Evolutionary conservation across 176 grass and related monocot species (phyloP).

Genomic region (Carex myosuroides): DNA sequence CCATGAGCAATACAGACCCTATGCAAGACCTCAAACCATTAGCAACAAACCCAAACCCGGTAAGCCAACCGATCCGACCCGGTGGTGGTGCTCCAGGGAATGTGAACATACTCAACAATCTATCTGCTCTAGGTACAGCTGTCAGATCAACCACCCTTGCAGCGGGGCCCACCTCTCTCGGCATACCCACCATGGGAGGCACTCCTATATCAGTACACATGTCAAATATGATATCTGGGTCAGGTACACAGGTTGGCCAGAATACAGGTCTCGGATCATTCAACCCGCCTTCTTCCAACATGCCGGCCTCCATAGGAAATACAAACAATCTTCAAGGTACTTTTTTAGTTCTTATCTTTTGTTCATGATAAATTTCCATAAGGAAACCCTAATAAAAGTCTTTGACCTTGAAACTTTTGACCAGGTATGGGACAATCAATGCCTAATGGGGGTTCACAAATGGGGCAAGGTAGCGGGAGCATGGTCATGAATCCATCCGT

Average conservation of each 20-base stretch:
- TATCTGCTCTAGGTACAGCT: conserved; percentile 54
- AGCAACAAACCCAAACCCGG: conserved; percentile 38
- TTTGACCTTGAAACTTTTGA: background rate
- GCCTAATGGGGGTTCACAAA: conserved; percentile 55
- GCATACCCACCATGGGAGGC: conserved; percentile 59
- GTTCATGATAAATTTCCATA: background rate
- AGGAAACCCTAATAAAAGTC: background rate
- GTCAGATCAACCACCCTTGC: conserved; percentile 52
- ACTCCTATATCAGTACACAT: conserved; percentile 87
- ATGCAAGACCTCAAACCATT: conserved; percentile 80
- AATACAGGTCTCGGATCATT: background rate
- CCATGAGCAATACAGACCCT: background rate
- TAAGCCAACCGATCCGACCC: conserved; percentile 53
- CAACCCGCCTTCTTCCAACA: conserved; percentile 41
- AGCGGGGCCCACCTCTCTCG: conserved; percentile 46
- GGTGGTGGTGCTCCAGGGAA: conserved; percentile 53
- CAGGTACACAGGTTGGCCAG: conserved; percentile 20
- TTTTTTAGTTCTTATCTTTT: background rate
- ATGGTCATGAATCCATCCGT: conserved; percentile 54
- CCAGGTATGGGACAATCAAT: conserved; percentile 52
- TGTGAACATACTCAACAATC: conserved; percentile 69
- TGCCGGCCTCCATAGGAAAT: conserved; percentile 60
- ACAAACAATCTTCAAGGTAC: conserved; percentile 16
- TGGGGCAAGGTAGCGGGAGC: conserved; percentile 72
- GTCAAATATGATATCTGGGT: conserved; percentile 82